Evolutionary conservation across 192 early-diverging fungal species (phyloP).

Genomic region (Rhizophagus sp.): DNA sequence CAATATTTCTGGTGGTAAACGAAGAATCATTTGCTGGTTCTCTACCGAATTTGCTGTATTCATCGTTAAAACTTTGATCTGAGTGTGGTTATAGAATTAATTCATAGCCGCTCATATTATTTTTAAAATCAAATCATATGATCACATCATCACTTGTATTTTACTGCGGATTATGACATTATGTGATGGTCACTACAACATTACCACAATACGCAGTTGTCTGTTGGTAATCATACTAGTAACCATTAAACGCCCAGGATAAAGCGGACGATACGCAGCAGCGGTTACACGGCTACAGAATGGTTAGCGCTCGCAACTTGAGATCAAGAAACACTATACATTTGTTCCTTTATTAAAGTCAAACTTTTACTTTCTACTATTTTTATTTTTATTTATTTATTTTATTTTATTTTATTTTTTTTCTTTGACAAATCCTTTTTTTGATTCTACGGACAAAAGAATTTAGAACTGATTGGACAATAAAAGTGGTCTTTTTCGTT

Average conservation of each 20-base stretch:
- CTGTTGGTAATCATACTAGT: too few relatives aligned
- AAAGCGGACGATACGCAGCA: background rate
- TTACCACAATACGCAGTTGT: too few relatives aligned
- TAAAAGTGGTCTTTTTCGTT: background rate
- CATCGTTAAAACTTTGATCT: background rate
- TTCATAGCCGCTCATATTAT: too few relatives aligned
- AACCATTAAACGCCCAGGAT: background rate
- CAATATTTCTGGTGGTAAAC: conserved; percentile 11
- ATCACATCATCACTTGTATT: too few relatives aligned
- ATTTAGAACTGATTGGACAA: background rate
- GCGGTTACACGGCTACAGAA: background rate
- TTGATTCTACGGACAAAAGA: background rate
- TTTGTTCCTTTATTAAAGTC: background rate
- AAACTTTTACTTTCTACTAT: too few relatives aligned
- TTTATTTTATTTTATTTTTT: too few relatives aligned
- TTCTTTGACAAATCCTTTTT: background rate
- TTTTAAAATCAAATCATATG: too few relatives aligned
- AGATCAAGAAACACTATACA: too few relatives aligned
- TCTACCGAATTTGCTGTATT: background rate
- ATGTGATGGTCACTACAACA: too few relatives aligned
- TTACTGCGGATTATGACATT: too few relatives aligned
- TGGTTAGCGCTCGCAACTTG: background rate
- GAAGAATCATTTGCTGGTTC: background rate
- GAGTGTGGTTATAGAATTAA: too few relatives aligned
- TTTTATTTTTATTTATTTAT: too few relatives aligned